Conservation (phyloP, 1,284 basidiomycete genomes). For the Wallemia hederae region DNA sequence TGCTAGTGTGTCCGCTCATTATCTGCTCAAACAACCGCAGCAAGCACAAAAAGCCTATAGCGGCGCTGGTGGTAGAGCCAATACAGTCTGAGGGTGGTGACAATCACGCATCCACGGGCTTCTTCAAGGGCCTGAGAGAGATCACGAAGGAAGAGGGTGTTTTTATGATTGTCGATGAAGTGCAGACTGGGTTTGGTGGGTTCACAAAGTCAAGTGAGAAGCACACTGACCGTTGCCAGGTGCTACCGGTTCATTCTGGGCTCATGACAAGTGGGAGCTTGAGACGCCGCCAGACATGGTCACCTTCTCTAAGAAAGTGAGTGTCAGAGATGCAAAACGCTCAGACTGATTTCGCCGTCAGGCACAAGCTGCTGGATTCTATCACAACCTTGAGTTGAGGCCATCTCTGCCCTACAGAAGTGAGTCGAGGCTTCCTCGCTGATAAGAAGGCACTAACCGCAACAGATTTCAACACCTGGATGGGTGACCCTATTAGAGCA, state of each 20-base stretch:
- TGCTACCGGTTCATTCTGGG: conserved; percentile 27
- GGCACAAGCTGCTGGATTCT: conserved; percentile 18
- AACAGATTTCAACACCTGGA: conserved; percentile 13
- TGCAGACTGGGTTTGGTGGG: conserved; percentile 22
- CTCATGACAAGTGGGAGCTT: conserved; percentile 25
- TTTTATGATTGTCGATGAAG: conserved; percentile 23
- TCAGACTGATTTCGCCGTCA: neutral
- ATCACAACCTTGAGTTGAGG: conserved; percentile 21
- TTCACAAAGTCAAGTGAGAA: neutral
- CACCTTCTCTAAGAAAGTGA: conserved; percentile 25
- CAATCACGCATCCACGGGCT: conserved; percentile 22
- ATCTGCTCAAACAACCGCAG: conserved; percentile 5
- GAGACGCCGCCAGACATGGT: conserved; percentile 22
- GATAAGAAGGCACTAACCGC: conserved; percentile 1
- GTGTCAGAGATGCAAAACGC: conserved; percentile 6
- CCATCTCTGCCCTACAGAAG: conserved; percentile 22
- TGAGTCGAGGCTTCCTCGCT: conserved; percentile 12
- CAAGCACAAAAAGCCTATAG: conserved; percentile 20
- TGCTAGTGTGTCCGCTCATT: neutral
- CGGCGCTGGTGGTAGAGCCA: conserved; percentile 26
- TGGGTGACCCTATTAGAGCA: conserved; percentile 22
- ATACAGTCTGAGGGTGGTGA: conserved; percentile 27
- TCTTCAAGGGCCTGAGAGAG: conserved; percentile 22
- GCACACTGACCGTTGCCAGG: conserved; percentile 4
- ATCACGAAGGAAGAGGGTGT: conserved; percentile 22